Evolutionary conservation across 2,329 filamentous ascomycete species (phyloP), one percentile per base, ranked within the genome.

Genomic region (Periconia macrospinosa): DNA sequence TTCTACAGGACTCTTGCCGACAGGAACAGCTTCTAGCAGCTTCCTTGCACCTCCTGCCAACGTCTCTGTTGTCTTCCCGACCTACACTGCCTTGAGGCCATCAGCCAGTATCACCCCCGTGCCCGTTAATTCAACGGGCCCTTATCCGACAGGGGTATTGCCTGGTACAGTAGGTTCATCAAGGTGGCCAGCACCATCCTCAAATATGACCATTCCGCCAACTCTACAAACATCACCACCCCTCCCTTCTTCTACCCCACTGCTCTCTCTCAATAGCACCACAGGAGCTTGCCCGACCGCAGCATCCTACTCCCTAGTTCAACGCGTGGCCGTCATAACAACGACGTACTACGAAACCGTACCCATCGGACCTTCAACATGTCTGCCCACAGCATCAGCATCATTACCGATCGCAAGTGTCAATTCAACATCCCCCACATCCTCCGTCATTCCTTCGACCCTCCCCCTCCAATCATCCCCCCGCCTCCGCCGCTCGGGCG

Each of bases 401-500:
- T 52, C 53, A 6, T 47, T 53, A 13, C 41, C 51, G 2, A 48
- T 50, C 30, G 18, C 47, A 9, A 45, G 30, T 1, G 27, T 47
- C 18, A 55, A 60, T 18, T 40, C 45, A 3, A 61, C 58, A 33
- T 20, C 54, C 17, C 52, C 57, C 3, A 52, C 52, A 2, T 46
- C 54, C 17, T 49, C 54, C 41, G 43, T 41, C 8, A 19, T 51
- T 7, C 45, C 49, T 3, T 50, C 53, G 3, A 52, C 50, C 15
- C 13, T 53, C 51, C 1, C 50, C 3, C 48, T 44, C 17, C 33
- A 30, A 3, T 17, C 17, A 7, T 20, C 3, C 18, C 7, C 46
- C 17, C 42, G 27, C 51, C 52, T 54, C 49, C 59, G 62, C 41
- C 53, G 53, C 10, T 47, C 60, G 15, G 62, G 59, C 30, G 52